Percentiles rank a stretch among this genome's conserved stretches.
Evolutionary conservation across 2,329 filamentous ascomycete species (phyloP).

Genomic region (Penicillium crustosum): DNA sequence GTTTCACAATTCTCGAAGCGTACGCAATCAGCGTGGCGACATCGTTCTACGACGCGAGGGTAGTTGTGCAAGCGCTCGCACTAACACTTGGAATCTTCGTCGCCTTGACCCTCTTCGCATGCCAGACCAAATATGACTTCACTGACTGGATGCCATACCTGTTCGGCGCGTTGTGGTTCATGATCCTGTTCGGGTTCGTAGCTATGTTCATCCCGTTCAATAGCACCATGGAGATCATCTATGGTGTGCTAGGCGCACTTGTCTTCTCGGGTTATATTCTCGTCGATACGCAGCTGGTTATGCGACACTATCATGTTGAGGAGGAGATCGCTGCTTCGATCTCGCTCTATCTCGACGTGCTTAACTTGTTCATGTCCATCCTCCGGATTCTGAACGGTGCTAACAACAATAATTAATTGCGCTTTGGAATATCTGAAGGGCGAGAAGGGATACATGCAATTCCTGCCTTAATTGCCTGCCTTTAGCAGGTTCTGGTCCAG

Average conservation of each 20-base stretch:
- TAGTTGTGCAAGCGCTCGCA: constrained; percentile 87
- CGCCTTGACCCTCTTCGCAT: constrained; percentile 75
- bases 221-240: constrained; percentile 78
- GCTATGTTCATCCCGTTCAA: constrained; percentile 81
- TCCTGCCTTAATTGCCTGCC: not conserved
- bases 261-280: constrained; percentile 95
- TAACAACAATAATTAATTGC: constrained; percentile 79
- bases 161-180: constrained; percentile 83
- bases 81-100: constrained; percentile 72
- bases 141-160: constrained; percentile 96
- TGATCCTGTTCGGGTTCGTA: constrained; percentile 93
- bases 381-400: constrained; percentile 86
- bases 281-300: constrained; percentile 91
- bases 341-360: constrained; percentile 90
- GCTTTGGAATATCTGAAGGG: not conserved
- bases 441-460: not conserved
- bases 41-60: constrained; percentile 77
- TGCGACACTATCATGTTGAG: constrained; percentile 95
- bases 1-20: constrained; percentile 88
- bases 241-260: constrained; percentile 76
- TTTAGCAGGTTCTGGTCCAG: not conserved
- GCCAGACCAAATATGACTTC: constrained; percentile 98
- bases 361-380: constrained; percentile 96
- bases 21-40: constrained; percentile 92
- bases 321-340: constrained; percentile 96